Conservation (phyloP, 1,284 basidiomycete genomes). For the Boletus sp. region DNA sequence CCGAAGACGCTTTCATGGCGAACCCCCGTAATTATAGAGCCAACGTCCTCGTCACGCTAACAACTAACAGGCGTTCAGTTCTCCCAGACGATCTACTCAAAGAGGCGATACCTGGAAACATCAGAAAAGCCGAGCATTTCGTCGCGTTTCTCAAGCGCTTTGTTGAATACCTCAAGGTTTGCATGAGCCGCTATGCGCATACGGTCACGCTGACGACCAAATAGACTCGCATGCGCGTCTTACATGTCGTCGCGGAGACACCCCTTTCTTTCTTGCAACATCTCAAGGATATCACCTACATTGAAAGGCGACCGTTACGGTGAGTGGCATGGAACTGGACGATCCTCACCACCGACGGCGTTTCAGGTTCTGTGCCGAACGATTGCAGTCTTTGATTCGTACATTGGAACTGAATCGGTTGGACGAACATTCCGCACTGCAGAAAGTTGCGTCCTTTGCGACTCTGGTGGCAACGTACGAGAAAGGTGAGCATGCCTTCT, state of each 20-base stretch:
- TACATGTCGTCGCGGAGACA: conserved; percentile 99
- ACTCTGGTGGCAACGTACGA: conserved; percentile 98
- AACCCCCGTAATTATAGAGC: conserved; percentile 66
- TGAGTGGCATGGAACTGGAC: conserved; percentile 32
- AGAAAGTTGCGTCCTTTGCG: conserved; percentile 95
- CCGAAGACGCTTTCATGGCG: conserved; percentile 84
- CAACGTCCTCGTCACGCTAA: not conserved
- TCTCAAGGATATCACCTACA: conserved; percentile 98
- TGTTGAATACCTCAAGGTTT: conserved; percentile 95
- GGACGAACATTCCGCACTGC: conserved; percentile 89
- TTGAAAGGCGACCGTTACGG: conserved; percentile 94
- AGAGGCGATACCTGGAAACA: conserved; percentile 97
- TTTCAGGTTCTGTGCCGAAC: conserved; percentile 90
- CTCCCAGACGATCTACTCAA: conserved; percentile 92
- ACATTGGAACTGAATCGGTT: conserved; percentile 89
- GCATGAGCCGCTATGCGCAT: conserved; percentile 13
- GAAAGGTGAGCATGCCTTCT: conserved; percentile 57
- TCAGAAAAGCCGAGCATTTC: conserved; percentile 98
- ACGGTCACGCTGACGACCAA: conserved; percentile 14
- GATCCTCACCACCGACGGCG: conserved; percentile 2
- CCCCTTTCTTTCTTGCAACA: conserved; percentile 98
- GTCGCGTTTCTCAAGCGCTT: conserved; percentile 98
- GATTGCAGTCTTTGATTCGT: conserved; percentile 89
- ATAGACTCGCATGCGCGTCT: conserved; percentile 95
- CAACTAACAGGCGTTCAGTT: conserved; percentile 44